These are phyloP conservation scores for Lumnitzera racemosa DNA, from an alignment of 345 rosid species.

Conservation along the genomic window DNA sequence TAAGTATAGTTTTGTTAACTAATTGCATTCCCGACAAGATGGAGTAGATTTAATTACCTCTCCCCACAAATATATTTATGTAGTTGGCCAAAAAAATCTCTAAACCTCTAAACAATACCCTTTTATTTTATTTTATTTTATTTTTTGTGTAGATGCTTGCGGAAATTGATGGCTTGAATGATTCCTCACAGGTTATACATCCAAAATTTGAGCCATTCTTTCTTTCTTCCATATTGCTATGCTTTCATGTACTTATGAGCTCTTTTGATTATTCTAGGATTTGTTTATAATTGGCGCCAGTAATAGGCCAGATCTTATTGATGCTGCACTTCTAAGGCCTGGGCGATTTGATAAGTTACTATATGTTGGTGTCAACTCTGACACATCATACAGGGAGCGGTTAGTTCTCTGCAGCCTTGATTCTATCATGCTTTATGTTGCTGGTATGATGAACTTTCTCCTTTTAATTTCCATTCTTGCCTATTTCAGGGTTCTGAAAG, in stretches of 20 bases:
- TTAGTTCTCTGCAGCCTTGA: conserved; percentile 18
- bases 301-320: conserved; percentile 95
- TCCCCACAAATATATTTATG: background rate
- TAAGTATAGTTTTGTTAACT: conserved; percentile 17
- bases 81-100: background rate
- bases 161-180: conserved; percentile 92
- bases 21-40: background rate
- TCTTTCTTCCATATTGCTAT: conserved; percentile 6
- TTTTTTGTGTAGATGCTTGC: conserved; percentile 69
- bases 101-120: background rate
- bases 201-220: conserved; percentile 4
- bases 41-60: background rate
- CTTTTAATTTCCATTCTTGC: background rate
- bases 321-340: conserved; percentile 93
- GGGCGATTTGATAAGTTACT: conserved; percentile 95
- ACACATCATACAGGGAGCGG: conserved; percentile 85
- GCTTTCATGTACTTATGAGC: too few species aligned
- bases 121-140: background rate
- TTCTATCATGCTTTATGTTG: background rate
- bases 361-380: conserved; percentile 90
- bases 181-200: conserved; percentile 58
- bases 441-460: background rate
- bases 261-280: conserved; percentile 34
- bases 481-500: conserved; percentile 69
- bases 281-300: conserved; percentile 95